Evolutionary conservation across 345 rosid species (phyloP).

Genomic region (thale cress (Arabidopsis thaliana)): TAIR10.1 NC_003075.7:2294001-2294500

Average conservation of each 20-base stretch:
- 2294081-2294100: background rate
- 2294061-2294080: background rate
- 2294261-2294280: background rate
- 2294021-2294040: background rate
- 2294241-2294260: background rate
- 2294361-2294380: background rate
- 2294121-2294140: conserved; percentile 1
- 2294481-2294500: too few relatives aligned
- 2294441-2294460: background rate
- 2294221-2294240: background rate
- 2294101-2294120: background rate
- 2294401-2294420: conserved; percentile 35
- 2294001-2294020: background rate
- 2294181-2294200: background rate
- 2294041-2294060: background rate
- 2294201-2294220: background rate
- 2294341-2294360: background rate
- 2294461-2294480: background rate
- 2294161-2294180: conserved; percentile 9
- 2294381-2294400: conserved; percentile 6
- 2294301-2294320: background rate
- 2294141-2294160: conserved; percentile 16
- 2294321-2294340: background rate
- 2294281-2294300: background rate
- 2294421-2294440: conserved; percentile 3